Conservation (phyloP, 2,329 filamentous ascomycete species). For the Neonectria faginata region DNA sequence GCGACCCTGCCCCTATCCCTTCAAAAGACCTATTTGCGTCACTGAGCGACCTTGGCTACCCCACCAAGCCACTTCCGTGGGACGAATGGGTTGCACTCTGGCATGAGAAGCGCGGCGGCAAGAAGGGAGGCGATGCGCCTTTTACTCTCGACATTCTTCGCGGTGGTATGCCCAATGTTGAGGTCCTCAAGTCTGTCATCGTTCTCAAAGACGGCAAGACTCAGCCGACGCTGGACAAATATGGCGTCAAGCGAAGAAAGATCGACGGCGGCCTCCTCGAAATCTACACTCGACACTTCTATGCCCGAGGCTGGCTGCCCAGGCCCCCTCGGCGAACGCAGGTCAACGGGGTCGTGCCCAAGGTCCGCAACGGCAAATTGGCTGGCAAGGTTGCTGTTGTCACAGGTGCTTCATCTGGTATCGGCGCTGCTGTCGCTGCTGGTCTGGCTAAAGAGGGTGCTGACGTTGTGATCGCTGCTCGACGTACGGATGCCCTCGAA, state of each 20-base stretch:
- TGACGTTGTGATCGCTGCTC: conserved; percentile 77
- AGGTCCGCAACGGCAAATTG: conserved; percentile 65
- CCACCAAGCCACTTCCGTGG: conserved; percentile 74
- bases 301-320: conserved; percentile 80
- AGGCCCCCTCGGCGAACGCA: conserved; percentile 66
- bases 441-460: conserved; percentile 78
- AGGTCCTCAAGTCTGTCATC: conserved; percentile 77
- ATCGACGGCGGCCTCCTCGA: conserved; percentile 78
- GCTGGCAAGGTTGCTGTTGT: conserved; percentile 78
- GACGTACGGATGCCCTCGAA: conserved; percentile 76
- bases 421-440: conserved; percentile 78
- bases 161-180: conserved; percentile 81
- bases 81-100: conserved; percentile 81
- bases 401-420: conserved; percentile 84
- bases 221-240: conserved; percentile 64
- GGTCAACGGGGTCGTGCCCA: conserved; percentile 42
- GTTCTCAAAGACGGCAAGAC: conserved; percentile 80
- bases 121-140: conserved; percentile 74
- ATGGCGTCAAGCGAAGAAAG: conserved; percentile 72
- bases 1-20: conserved; percentile 77
- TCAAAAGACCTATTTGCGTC: conserved; percentile 73
- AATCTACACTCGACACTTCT: conserved; percentile 85
- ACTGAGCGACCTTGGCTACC: conserved; percentile 75
- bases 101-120: conserved; percentile 75
- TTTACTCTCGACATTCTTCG: conserved; percentile 85